These are phyloP conservation scores for Trichoderma atrobrunneum DNA, from an alignment of 2,329 filamentous ascomycete species.

Conservation along the genomic window DNA sequence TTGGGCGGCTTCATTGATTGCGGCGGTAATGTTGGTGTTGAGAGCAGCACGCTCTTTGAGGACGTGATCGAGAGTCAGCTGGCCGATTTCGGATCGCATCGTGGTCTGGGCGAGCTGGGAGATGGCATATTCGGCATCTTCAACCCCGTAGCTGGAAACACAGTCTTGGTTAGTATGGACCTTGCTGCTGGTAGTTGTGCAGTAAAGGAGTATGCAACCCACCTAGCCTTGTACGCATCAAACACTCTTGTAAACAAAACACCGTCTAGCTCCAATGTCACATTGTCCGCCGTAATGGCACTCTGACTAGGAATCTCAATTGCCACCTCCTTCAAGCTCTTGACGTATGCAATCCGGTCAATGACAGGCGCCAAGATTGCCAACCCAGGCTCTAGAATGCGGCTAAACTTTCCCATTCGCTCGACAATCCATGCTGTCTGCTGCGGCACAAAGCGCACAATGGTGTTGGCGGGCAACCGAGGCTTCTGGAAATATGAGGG, in stretches of 20 bases:
- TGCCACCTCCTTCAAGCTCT: slow-evolving; percentile 91
- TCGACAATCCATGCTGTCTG: slow-evolving; percentile 99
- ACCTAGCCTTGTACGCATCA: slow-evolving; percentile 97
- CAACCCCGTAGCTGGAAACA: slow-evolving; percentile 78
- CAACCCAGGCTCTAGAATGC: slow-evolving; percentile 87
- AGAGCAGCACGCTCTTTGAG: slow-evolving; percentile 94
- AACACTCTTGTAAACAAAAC: slow-evolving; percentile 95
- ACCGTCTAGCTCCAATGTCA: slow-evolving; percentile 92
- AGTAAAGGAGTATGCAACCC: slow-evolving; percentile 28
- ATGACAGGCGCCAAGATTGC: slow-evolving; percentile 86
- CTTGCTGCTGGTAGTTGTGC: background rate
- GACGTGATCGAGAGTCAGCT: slow-evolving; percentile 93
- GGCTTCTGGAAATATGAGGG: slow-evolving; percentile 78
- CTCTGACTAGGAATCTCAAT: slow-evolving; percentile 97
- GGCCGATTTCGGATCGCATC: slow-evolving; percentile 97
- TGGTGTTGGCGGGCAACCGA: slow-evolving; percentile 83
- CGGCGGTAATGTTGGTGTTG: slow-evolving; percentile 97
- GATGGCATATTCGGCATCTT: slow-evolving; percentile 98
- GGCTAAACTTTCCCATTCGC: slow-evolving; percentile 96
- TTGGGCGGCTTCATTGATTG: slow-evolving; percentile 96
- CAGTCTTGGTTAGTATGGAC: background rate
- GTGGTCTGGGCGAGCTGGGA: slow-evolving; percentile 97
- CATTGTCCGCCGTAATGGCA: slow-evolving; percentile 97
- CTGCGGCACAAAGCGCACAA: slow-evolving; percentile 96
- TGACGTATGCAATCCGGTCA: slow-evolving; percentile 96